Conservation (phyloP, 2,329 filamentous ascomycete genomes). For the Alternaria sp. region DNA sequence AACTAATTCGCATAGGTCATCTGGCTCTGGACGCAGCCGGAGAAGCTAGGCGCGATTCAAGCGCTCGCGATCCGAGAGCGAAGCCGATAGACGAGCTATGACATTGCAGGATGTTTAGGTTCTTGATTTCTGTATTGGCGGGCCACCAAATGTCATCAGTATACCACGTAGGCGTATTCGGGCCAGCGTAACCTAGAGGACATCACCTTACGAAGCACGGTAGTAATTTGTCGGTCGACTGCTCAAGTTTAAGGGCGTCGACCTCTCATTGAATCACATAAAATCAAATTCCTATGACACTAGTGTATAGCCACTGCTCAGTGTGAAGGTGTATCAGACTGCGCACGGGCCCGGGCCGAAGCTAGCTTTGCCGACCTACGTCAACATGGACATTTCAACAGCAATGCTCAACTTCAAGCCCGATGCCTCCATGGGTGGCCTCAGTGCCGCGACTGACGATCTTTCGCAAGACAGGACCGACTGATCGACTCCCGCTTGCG, state of each 20-base stretch:
- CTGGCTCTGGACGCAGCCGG: constrained; percentile 47
- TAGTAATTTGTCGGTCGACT: constrained; percentile 38
- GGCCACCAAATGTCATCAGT: constrained; percentile 30
- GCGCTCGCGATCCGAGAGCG: constrained; percentile 25
- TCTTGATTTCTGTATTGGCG: constrained; percentile 27
- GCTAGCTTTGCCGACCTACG: constrained; percentile 30
- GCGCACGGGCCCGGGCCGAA: constrained; percentile 32
- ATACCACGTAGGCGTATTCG: constrained; percentile 38
- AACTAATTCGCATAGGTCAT: constrained; percentile 46
- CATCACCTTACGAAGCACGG: constrained; percentile 34
- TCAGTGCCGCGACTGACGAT: constrained; percentile 42
- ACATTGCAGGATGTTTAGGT: constrained; percentile 11
- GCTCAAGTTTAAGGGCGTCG: constrained; percentile 16
- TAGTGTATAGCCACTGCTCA: background rate
- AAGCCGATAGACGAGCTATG: constrained; percentile 3
- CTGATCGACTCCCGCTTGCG: constrained; percentile 33
- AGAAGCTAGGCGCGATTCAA: constrained; percentile 35
- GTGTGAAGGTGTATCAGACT: background rate
- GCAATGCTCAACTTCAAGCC: constrained; percentile 39
- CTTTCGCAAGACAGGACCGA: constrained; percentile 31
- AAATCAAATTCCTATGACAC: constrained; percentile 16
- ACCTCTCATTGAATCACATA: constrained; percentile 32
- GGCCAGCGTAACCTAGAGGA: constrained; percentile 35
- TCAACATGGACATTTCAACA: constrained; percentile 29
- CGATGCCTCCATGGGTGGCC: constrained; percentile 53